Evolutionary conservation across 352 stramenopile species (phyloP), one percentile per base, ranked within the genome.

Genomic region (Globisporangium heterothallicum): DNA sequence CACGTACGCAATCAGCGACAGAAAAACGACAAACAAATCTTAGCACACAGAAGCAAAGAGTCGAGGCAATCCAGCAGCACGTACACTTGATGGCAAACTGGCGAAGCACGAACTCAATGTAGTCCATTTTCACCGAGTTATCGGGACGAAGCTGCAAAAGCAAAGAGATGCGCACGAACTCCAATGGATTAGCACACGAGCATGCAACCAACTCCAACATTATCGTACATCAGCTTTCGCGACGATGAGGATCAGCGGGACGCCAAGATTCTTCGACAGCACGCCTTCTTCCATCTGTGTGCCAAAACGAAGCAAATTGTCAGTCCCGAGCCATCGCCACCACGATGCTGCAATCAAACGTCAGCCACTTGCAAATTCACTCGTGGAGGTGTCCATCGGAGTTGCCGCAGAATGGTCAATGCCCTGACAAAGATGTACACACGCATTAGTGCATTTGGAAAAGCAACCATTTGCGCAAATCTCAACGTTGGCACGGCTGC

Each of bases 101-200:
- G 34, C 83, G 83, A 29, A 93, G 64, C 5, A 70, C 80, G 49
- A 78, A 92, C 63, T 93, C 78, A 35, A 92, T 78, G 59, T 85
- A 93, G 58, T 93, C 83, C 72, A 90, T 87, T 56, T 92, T 88
- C 18, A 89, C 59, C 6, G 83, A 90, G 62, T 88, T 89, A 45
- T 93, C 83, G 6, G 72, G 72, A 25, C 78, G 74, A 43, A 86
- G 51, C 78, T 87, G 56, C 6, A 56, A 44, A 27, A 41, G 48
- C 34, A 46, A 43, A 38, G 30, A 29, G 36, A 29, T 42, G 7
- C 36, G 6, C 53, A 21, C 53, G 2, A n/a, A n/a, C n/a, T n/a
- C n/a, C n/a, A n/a, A n/a, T n/a, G n/a, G n/a, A n/a, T n/a, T n/a
- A n/a, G n/a, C n/a, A n/a, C n/a, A n/a, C n/a, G n/a, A n/a, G n/a